Conservation (phyloP, 805 yeast genomes). For the Kluyveromyces siamensis region DNA sequence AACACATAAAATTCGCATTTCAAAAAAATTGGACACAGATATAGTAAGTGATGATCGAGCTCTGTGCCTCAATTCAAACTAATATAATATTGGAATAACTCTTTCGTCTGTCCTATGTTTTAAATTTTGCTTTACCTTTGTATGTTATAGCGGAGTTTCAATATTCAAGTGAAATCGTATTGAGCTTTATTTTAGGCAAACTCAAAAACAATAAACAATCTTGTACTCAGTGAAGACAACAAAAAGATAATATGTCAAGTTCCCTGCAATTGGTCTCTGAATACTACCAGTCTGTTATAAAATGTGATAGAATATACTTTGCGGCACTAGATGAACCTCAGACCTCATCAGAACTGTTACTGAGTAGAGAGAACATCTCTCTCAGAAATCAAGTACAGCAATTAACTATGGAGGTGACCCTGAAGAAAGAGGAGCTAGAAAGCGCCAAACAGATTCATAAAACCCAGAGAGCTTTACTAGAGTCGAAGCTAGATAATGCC, state of each 20-base stretch:
- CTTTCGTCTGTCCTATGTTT: not conserved
- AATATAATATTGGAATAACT: not conserved
- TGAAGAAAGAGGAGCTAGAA: conserved; percentile 24
- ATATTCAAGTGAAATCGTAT: not conserved
- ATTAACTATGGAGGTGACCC: conserved; percentile 26
- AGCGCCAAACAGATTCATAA: conserved; percentile 25
- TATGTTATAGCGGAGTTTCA: not conserved
- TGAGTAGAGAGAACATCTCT: conserved; percentile 24
- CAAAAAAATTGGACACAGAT: not conserved
- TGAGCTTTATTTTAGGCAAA: not conserved
- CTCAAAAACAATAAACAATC: not conserved
- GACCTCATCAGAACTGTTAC: conserved; percentile 7
- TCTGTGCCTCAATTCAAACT: not conserved
- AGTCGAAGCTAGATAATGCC: conserved; percentile 29
- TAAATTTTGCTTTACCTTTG: not conserved
- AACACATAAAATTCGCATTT: not conserved
- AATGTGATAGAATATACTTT: conserved; percentile 20
- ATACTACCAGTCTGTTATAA: conserved; percentile 23
- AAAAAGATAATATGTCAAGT: conserved; percentile 12
- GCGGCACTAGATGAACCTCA: conserved; percentile 2
- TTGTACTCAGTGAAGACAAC: not conserved
- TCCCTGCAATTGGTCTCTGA: conserved; percentile 17
- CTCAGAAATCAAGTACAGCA: conserved; percentile 29
- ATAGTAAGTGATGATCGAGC: not conserved
- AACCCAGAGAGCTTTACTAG: conserved; percentile 27